Evolutionary conservation across 306 rosid species (phyloP).

Genomic region (Calophaca sinica): DNA sequence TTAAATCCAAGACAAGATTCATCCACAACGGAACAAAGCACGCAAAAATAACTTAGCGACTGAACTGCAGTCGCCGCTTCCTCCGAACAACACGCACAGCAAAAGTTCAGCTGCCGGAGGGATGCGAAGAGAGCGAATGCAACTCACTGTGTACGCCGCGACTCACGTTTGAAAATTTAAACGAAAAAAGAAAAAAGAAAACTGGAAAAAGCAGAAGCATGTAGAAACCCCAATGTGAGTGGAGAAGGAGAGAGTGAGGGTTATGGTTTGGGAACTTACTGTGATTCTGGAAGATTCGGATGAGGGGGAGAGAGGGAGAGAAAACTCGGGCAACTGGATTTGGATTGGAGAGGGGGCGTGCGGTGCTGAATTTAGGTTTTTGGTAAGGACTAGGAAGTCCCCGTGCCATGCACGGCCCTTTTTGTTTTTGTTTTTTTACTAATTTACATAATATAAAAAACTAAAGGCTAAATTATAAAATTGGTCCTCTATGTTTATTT

Average conservation of each 20-base stretch:
- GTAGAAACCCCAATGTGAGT: constrained; percentile 31
- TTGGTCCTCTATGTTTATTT: too few relatives aligned
- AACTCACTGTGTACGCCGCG: not conserved
- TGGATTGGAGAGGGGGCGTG: not conserved
- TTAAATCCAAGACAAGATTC: not conserved
- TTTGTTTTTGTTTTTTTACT: too few relatives aligned
- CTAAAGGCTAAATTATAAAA: too few relatives aligned
- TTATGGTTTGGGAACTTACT: constrained; percentile 22
- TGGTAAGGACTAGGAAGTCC: too few relatives aligned
- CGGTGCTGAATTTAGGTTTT: constrained; percentile 36
- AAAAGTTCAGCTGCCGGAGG: not conserved
- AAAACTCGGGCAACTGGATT: not conserved
- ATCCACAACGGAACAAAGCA: constrained; percentile 8
- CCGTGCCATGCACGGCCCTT: too few relatives aligned
- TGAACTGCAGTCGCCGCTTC: not conserved
- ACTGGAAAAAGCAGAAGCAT: not conserved
- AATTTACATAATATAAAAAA: too few relatives aligned
- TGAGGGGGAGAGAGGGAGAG: too few relatives aligned
- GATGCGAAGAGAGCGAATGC: not conserved
- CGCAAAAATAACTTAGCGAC: not conserved
- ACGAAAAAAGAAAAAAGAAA: not conserved
- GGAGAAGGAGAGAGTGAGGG: not conserved
- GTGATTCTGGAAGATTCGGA: constrained; percentile 8
- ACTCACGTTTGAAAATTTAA: not conserved
- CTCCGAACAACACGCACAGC: constrained; percentile 2